Evolutionary conservation across 768 basidiomycete genomes (phyloP), one percentile per base, ranked within the genome.

Genomic region (Pisolithus marmoratus): DNA sequence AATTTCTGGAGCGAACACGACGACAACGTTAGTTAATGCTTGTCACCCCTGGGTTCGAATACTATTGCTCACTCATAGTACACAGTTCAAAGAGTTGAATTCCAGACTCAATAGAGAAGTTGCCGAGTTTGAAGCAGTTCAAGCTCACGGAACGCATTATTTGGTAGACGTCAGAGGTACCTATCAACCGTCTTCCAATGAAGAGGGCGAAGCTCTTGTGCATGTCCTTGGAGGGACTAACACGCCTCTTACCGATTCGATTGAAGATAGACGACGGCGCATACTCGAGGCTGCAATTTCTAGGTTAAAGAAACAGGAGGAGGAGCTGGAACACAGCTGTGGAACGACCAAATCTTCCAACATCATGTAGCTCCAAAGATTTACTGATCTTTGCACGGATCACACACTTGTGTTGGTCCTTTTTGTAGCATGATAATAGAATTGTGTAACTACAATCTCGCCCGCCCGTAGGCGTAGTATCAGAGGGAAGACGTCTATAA

Each of bases 11-110:
- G 79, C 4, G 80, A 83, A 55, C 87, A 90, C 58, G 83, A 85
- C 59, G 75, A 88, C 47, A 80, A 87, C 55, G 88, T 87, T 54
- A 62, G 84, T 8, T 20, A 20, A 44, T 12, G 34, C 34, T 34
- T 4, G 23, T n/a, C 14, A 8, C 17, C 22, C 38, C 12, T 22
- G n/a, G 12, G 15, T 15, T 34, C 34, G 34, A 34, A 34, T 15
- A 22, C 40, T 7, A 41, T 20, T 19, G 8, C n/a, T 41, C 40
- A 22, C n/a, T 20, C n/a, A 20, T 20, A 19, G n/a, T 20, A 5
- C n/a, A 9, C 52, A 84, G 89, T 90, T 90, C 64, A 90, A 88
- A 61, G 76, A 79, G 53, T 71, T 90, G 5, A 88, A 90, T 62
- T 88, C 87, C 2, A 72, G 79, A 52, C 75, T 90, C 2, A 89